Base-by-base conservation (phyloP, 805 yeast genomes). In the Candida maris region DNA sequence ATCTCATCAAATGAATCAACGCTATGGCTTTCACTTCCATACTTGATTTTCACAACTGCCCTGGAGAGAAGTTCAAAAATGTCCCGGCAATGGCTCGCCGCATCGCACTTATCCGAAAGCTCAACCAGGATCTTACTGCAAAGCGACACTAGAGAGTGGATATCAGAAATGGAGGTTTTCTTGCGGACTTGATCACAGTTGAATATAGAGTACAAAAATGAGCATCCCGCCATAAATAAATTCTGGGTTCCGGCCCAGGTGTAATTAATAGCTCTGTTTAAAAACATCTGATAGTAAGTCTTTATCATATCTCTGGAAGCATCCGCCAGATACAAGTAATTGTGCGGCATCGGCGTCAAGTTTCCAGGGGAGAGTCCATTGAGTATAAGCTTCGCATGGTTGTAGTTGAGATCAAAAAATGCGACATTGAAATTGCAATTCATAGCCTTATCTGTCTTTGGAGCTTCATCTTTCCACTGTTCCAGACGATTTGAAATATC, bases 161-260 rank as follows among this genome's bases (percentile, higher is more conserved):
- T 67, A 31, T 71, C 76, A 16, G 67, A 65, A 15, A 76, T 46
- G 1, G 71, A 56, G 14, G 77, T 68, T 5, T 62, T 61, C 5
- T 59, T 53, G 16, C 81, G 57, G 2, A 73, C 75, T 31, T 69
- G 71, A n/a, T 68, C 68, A 24, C 85, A 75, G 55, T 82, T 82
- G 56, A 84, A 87, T 10, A 86, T 68, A 1, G 88, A 74, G 54
- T 84, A 87, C 29, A 88, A 64, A 48, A 78, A 87, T 1, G 95
- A 82, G 19, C 91, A 82, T 1, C 95, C 94, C 0, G 95, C 89
- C 83, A 85, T 81, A 55, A 86, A 86, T 36, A 86, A 65, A 54
- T 86, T 87, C 57, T 87, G 95, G 3, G 86, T 89, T 0, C 94
- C 93, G 2, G 88, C 89, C 96, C 96, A 88, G 0, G 96, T 85